Percentiles rank a stretch among this genome's conserved stretches.
Evolutionary conservation across 2,329 filamentous ascomycete species (phyloP).

Genomic region (Colletotrichum tofieldiae): DNA sequence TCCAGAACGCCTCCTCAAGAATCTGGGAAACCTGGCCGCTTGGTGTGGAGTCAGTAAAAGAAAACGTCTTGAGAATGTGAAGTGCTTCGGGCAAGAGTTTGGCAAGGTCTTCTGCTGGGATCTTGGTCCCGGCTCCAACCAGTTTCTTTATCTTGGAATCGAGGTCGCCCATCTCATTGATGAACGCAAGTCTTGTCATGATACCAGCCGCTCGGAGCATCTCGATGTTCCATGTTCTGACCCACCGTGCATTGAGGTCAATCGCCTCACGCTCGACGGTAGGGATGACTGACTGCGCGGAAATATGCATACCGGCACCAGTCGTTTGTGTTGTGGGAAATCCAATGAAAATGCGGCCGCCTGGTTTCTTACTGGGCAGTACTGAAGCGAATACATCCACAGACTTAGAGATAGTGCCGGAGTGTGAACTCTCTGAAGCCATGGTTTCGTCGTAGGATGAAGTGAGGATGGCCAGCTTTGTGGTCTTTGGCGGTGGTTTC

Average conservation of each 20-base stretch:
- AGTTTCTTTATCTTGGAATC: conserved; percentile 70
- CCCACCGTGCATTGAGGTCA: conserved; percentile 94
- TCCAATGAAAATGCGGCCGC: conserved; percentile 94
- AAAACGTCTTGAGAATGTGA: conserved; percentile 89
- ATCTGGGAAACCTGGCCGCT: conserved; percentile 86
- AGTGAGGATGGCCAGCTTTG: conserved; percentile 89
- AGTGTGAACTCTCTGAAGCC: conserved; percentile 72
- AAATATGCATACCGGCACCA: conserved; percentile 92
- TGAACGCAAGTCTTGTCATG: conserved; percentile 88
- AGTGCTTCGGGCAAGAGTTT: conserved; percentile 83
- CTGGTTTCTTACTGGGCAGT: conserved; percentile 84
- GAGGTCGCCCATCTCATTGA: conserved; percentile 87
- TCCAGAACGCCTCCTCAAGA: conserved; percentile 98
- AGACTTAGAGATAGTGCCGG: conserved; percentile 67
- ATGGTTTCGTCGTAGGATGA: conserved; percentile 89
- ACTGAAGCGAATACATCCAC: conserved; percentile 92
- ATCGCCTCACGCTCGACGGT: conserved; percentile 98
- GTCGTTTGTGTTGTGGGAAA: conserved; percentile 99
- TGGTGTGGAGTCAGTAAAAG: conserved; percentile 91
- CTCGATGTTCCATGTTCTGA: conserved; percentile 95
- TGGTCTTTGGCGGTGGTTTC: conserved; percentile 92
- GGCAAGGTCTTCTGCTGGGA: conserved; percentile 75
- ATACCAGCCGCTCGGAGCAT: conserved; percentile 93
- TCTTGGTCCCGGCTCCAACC: conserved; percentile 63
- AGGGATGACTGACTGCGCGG: conserved; percentile 94